These are phyloP conservation scores for Lagenaria siceraria DNA, from an alignment of 306 rosid species.

Conservation along the genomic window DNA sequence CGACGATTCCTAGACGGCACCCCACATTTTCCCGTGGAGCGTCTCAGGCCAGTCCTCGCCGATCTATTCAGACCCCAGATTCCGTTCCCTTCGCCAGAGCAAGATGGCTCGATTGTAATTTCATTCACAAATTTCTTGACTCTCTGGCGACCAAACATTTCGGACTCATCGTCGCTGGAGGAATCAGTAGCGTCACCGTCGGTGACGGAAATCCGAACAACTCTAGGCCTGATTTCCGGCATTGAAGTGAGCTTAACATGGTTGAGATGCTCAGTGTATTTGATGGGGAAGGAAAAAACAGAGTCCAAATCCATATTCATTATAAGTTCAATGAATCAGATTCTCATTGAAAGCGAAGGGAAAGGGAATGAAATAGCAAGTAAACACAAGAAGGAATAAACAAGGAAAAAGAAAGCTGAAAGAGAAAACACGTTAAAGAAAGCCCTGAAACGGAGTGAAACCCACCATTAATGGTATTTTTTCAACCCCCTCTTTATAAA, in stretches of 20 bases:
- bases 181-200: conserved; percentile 83
- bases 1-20: conserved; percentile 7
- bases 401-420: conserved; percentile 16
- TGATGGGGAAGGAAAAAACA: conserved; percentile 14
- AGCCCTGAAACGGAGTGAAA: conserved; percentile 38
- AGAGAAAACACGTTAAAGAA: conserved; percentile 29
- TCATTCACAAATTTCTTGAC: conserved; percentile 53
- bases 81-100: conserved; percentile 11
- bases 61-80: conserved; percentile 15
- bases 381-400: conserved; percentile 12
- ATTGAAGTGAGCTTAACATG: conserved; percentile 29
- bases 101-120: conserved; percentile 40
- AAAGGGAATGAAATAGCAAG: conserved; percentile 14
- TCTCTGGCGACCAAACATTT: conserved; percentile 18
- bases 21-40: background rate
- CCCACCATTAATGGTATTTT: conserved; percentile 8
- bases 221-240: conserved; percentile 19
- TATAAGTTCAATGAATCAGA: conserved; percentile 5
- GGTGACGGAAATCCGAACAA: conserved; percentile 49
- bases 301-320: conserved; percentile 12
- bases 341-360: conserved; percentile 29
- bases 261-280: conserved; percentile 36
- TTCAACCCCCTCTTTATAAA: conserved; percentile 15
- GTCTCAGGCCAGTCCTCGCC: conserved; percentile 14
- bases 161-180: conserved; percentile 61